These are phyloP conservation scores for Papiliotrema fonsecae DNA, from an alignment of 1,284 basidiomycete genomes.

Conservation along the genomic window DNA sequence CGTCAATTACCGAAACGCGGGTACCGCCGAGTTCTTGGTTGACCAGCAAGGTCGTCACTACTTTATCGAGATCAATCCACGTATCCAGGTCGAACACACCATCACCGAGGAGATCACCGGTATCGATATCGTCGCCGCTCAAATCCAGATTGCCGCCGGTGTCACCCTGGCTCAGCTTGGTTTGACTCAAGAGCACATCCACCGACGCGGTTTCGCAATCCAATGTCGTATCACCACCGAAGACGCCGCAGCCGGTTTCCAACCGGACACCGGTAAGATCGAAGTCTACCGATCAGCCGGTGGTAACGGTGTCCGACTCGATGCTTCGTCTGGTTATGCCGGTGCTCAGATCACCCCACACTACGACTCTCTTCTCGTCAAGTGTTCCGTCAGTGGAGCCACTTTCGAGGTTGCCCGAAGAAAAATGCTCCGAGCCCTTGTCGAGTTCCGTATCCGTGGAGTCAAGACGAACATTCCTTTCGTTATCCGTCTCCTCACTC, in stretches of 20 bases:
- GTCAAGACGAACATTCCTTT: constrained; percentile 99
- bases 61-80: constrained; percentile 98
- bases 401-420: constrained; percentile 97
- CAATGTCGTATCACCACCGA: constrained; percentile 99
- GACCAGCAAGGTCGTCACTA: constrained; percentile 94
- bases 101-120: constrained; percentile 99
- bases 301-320: constrained; percentile 96
- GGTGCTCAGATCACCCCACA: constrained; percentile 99
- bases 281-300: constrained; percentile 98
- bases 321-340: constrained; percentile 95
- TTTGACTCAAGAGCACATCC: constrained; percentile 92
- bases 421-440: constrained; percentile 97
- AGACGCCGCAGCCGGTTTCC: constrained; percentile 84
- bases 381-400: constrained; percentile 91
- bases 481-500: constrained; percentile 96
- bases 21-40: constrained; percentile 94
- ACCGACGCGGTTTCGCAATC: constrained; percentile 94
- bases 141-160: constrained; percentile 97
- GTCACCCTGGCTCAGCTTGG: constrained; percentile 93
- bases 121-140: constrained; percentile 96
- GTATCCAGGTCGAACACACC: constrained; percentile 98
- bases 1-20: constrained; percentile 92
- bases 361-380: constrained; percentile 97
- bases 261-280: constrained; percentile 98
- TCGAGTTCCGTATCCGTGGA: constrained; percentile 99